Base-by-base conservation (phyloP, 306 rosid species). In the Oemleria cerasiformis region DNA sequence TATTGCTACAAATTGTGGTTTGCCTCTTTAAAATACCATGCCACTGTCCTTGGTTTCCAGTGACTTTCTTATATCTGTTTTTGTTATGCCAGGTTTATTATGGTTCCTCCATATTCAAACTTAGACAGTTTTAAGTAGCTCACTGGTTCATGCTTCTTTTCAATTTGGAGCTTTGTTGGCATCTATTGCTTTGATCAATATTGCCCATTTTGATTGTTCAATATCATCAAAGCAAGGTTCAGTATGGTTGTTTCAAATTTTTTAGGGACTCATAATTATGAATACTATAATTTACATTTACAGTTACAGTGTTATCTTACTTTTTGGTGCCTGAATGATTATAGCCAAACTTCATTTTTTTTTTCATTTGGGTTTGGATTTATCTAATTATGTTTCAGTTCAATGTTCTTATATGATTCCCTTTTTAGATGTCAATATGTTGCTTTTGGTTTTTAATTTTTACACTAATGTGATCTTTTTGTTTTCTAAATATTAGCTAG, bases 1-100 rank as follows among this genome's bases (percentile, higher is more conserved):
- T 14, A 57, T n/a, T 73, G 38, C 66, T 69, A 45, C 63, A 9
- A 5, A 58, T 13, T n/a, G n/a, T n/a, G n/a, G n/a, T n/a, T n/a
- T n/a, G n/a, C n/a, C n/a, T n/a, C n/a, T n/a, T n/a, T 9, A 47
- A 42, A 57, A 53, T 68, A 16, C 12, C 42, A 34, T 64, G 60
- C 55, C 70, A 50, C 64, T 40, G 59, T 63, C 66, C 75, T 9
- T 49, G 23, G 43, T 68, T 63, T 65, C 70, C 30, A 68, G 23
- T 16, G 6, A 44, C 12, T n/a, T 65, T 59, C 14, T 73, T 77
- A 17, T 40, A 43, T 40, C 62, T 72, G 17, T 65, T 63, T 68
- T 13, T 53, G 60, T 20, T 23, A 23, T 50, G 7, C 55, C 7
- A 8, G 9, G 20, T 34, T 73, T 38, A 14, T 25, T 16, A 23